Evolutionary conservation across 169 alveolate genomes (phyloP), one percentile per base, ranked within the genome.

Genomic region (Amoebophrya sp.): DNA sequence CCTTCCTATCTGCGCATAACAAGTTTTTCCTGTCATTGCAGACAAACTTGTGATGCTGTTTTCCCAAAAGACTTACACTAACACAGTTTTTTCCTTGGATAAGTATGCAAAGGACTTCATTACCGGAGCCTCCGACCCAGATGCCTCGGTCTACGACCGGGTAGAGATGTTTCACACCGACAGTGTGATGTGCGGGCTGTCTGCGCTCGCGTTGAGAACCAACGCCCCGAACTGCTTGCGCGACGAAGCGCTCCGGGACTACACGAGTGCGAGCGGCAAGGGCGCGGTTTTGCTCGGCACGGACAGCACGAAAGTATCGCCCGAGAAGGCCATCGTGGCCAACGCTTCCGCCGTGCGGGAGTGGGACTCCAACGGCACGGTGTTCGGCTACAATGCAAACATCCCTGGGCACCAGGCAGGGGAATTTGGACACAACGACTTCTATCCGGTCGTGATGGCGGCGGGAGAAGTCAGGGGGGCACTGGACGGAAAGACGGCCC

Each of bases 141-240:
- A 92, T 23, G 94, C 94, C 10, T 89, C 92, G 2, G 94, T 92
- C 39, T 92, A 77, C 39, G 94, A 92, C 90, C 94, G 94, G 0
- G 90, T 92, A 89, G 94, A 66, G 35, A 89, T 89, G 92, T 92
- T 92, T 39, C 94, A 92, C 90, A 92, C 94, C 38, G 94, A 92
- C 39, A 66, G 91, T 47, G 94, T 97, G 32, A 77, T 97, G 89
- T 96, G 97, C 77, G 98, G 98, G n/a, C 77, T 97, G 38, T 96
- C 97, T 12, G 98, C 98, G 23, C 89, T 97, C 77, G 97, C 98
- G 40, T 90, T 96, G 94, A 94, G 93, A 90, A 96, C 98, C 33
- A 97, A 97, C 77, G 98, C 98, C 39, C 98, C 98, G 0, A 95
- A 96, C 66, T 38, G 95, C 29, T 91, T 97, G 89, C 93, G 97